phyloP scores from a whole-genome alignment of 2,329 filamentous ascomycete genomes.

The Exophiala dermatitidis region DNA sequence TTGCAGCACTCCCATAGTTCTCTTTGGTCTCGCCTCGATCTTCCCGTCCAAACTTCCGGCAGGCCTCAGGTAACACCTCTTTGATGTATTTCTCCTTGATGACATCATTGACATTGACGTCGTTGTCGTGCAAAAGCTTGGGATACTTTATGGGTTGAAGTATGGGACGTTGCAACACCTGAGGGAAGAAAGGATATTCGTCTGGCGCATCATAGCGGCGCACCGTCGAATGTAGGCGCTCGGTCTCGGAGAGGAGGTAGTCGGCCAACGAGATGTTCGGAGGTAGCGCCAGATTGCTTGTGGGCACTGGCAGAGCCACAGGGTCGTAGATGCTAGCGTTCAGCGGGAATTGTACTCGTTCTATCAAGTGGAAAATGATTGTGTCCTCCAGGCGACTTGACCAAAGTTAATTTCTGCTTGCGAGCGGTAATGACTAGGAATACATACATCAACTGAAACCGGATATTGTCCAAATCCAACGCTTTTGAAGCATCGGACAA shows the following conservation, averaged over 20 bases:
- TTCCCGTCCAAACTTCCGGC: conserved; percentile 64
- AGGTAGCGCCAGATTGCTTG: conserved; percentile 68
- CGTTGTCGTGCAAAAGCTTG: conserved; percentile 74
- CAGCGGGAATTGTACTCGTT: conserved; percentile 93
- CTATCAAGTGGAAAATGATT: conserved; percentile 93
- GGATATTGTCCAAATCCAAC: conserved; percentile 82
- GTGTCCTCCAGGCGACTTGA: conserved; percentile 89
- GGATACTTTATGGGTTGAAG: conserved; percentile 86
- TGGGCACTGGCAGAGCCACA: conserved; percentile 70
- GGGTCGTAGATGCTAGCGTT: conserved; percentile 81
- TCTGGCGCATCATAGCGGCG: conserved; percentile 93
- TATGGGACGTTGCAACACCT: conserved; percentile 69
- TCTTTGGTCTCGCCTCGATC: conserved; percentile 82
- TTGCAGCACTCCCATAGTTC: conserved; percentile 90
- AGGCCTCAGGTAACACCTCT: conserved; percentile 75
- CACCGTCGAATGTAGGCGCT: conserved; percentile 83
- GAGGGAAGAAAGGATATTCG: conserved; percentile 94
- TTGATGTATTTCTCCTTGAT: conserved; percentile 81
- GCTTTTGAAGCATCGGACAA: conserved; percentile 77
- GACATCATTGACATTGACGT: conserved; percentile 81
- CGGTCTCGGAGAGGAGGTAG: conserved; percentile 86
- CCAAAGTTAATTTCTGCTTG: conserved; percentile 12
- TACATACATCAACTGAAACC: conserved; percentile 82
- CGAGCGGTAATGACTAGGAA: not conserved
- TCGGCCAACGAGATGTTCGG: conserved; percentile 95